phyloP scores from a whole-genome alignment of 805 yeast species.

The Torulaspora franciscae region DNA sequence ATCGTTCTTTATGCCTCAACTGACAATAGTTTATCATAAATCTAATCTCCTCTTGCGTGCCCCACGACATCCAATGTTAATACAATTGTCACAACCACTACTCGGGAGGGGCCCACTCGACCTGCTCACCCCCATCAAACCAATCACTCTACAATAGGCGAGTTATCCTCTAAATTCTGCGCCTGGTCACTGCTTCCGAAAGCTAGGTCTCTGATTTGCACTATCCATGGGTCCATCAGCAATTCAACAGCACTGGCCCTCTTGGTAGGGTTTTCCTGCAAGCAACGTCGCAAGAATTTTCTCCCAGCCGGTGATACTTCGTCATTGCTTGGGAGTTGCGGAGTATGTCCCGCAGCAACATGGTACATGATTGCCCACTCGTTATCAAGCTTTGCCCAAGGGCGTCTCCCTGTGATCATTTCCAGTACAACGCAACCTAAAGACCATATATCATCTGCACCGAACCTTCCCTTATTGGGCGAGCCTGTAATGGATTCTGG shows the following conservation, averaged over 20 bases:
- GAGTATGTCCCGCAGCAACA: slow-evolving; percentile 91
- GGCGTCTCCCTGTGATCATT: slow-evolving; percentile 94
- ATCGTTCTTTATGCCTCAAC: no score
- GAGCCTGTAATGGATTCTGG: slow-evolving; percentile 91
- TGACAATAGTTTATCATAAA: not conserved
- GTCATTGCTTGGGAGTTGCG: slow-evolving; percentile 73
- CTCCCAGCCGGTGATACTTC: slow-evolving; percentile 74
- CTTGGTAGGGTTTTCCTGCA: slow-evolving; percentile 75
- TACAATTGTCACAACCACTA: no score
- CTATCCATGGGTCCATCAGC: slow-evolving; percentile 85
- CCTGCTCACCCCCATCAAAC: not conserved
- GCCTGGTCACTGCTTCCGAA: slow-evolving; percentile 43
- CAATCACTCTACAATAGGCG: not conserved
- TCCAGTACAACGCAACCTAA: slow-evolving; percentile 93
- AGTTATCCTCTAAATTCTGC: not conserved
- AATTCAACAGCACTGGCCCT: slow-evolving; percentile 83
- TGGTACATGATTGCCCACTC: slow-evolving; percentile 99
- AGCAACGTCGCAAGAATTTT: slow-evolving; percentile 64
- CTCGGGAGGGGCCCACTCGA: no score
- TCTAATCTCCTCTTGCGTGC: not conserved
- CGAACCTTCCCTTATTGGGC: slow-evolving; percentile 38
- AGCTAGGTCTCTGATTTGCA: slow-evolving; percentile 62
- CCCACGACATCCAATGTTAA: no score
- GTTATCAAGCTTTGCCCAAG: slow-evolving; percentile 94
- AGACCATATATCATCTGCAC: slow-evolving; percentile 83